Percentiles rank a stretch among this genome's conserved stretches.
Conservation (phyloP, 495 filamentous ascomycete species). For the Podospora bellae-mahoneyi region DNA sequence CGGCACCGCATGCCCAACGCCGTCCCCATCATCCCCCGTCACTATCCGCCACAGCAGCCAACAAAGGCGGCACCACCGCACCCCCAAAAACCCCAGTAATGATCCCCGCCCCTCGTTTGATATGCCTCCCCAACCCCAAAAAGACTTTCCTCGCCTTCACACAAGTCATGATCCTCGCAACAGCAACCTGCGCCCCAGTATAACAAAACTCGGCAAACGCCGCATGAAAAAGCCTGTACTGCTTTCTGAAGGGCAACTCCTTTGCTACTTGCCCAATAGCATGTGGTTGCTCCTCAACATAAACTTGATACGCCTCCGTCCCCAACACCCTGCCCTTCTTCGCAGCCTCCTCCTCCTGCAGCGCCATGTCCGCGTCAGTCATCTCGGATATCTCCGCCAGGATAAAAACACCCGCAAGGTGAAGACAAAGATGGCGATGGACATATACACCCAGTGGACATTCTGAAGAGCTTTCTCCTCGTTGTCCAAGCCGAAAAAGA, state of each 20-base stretch:
- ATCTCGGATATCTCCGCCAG: conserved; percentile 65
- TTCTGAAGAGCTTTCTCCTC: conserved; percentile 45
- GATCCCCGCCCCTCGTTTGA: conserved; percentile 64
- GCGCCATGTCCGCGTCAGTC: conserved; percentile 68
- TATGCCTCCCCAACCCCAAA: conserved; percentile 58
- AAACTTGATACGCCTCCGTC: neutral
- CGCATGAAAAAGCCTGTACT: conserved; percentile 65
- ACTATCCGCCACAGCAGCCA: conserved; percentile 54
- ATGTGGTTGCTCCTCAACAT: conserved; percentile 29
- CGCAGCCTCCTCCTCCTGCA: conserved; percentile 22
- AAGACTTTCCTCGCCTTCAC: conserved; percentile 54
- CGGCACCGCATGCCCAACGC: conserved; percentile 46
- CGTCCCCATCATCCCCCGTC: conserved; percentile 13
- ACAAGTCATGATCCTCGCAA: conserved; percentile 50
- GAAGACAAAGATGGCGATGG: conserved; percentile 66
- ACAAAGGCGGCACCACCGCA: conserved; percentile 61
- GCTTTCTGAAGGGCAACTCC: conserved; percentile 55
- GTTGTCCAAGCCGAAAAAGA: conserved; percentile 62
- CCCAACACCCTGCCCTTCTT: neutral
- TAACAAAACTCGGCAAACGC: conserved; percentile 69
- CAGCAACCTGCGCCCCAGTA: conserved; percentile 63
- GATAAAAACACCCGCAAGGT: conserved; percentile 61
- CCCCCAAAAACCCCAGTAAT: conserved; percentile 63
- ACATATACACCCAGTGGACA: conserved; percentile 75
- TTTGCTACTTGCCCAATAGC: conserved; percentile 35